A percentile compares a stretch with the other conserved stretches of the same genome.
These are phyloP conservation scores for Tremellales sp. DNA, from an alignment of 1,284 basidiomycete species.

Conservation along the genomic window DNA sequence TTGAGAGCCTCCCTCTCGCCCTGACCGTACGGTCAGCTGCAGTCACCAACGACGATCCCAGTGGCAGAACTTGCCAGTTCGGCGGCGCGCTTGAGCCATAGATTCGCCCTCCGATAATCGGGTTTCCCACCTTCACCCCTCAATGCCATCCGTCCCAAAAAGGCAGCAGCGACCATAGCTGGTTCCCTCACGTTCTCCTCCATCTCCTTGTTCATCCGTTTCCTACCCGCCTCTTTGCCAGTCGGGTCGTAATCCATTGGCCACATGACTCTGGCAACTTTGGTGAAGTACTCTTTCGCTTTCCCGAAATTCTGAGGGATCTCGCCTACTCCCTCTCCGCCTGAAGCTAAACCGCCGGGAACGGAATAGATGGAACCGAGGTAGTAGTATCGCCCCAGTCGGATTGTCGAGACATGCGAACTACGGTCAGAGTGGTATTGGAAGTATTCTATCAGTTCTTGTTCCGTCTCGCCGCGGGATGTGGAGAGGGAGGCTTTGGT, in stretches of 20 bases:
- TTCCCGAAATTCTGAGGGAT: slow-evolving; percentile 68
- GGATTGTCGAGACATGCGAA: slow-evolving; percentile 76
- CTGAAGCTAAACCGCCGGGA: slow-evolving; percentile 70
- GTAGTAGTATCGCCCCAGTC: slow-evolving; percentile 88
- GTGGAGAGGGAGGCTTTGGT: slow-evolving; percentile 77
- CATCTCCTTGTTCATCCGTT: slow-evolving; percentile 54
- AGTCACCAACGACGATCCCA: not conserved
- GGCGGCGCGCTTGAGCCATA: slow-evolving; percentile 90
- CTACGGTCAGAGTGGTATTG: slow-evolving; percentile 90
- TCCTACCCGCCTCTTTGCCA: slow-evolving; percentile 52
- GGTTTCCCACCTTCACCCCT: slow-evolving; percentile 85
- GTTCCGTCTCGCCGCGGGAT: slow-evolving; percentile 83
- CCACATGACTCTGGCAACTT: slow-evolving; percentile 78
- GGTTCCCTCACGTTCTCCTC: slow-evolving; percentile 62
- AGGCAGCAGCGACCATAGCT: slow-evolving; percentile 68
- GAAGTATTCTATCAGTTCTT: slow-evolving; percentile 87
- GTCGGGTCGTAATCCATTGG: slow-evolving; percentile 55
- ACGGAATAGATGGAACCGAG: slow-evolving; percentile 78
- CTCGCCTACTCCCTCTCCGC: slow-evolving; percentile 80
- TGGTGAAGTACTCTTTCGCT: slow-evolving; percentile 74
- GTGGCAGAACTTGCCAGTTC: slow-evolving; percentile 50
- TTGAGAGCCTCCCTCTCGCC: slow-evolving; percentile 85
- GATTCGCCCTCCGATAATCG: slow-evolving; percentile 71
- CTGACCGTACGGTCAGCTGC: slow-evolving; percentile 33
- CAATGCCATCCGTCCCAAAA: slow-evolving; percentile 87